Percentiles rank a stretch among this genome's conserved stretches.
Conservation (phyloP, 805 yeast genomes). For the Cyberlindnera meyerae region DNA sequence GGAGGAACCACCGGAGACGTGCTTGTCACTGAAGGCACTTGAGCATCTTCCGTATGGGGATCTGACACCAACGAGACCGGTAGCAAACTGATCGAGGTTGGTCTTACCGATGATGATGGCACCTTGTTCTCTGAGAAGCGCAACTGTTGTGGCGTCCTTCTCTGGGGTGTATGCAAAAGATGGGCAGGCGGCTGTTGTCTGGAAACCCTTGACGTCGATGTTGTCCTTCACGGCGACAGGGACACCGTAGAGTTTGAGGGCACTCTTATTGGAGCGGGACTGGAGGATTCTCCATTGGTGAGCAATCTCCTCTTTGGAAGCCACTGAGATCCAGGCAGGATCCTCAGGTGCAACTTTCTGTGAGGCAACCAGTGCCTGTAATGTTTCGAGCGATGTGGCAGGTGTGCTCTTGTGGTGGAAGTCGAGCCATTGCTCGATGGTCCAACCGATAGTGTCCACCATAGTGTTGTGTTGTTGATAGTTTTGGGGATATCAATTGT, state of each 20-base stretch:
- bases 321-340: conserved; percentile 91
- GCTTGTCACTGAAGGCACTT: conserved; percentile 66
- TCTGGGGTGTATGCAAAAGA: conserved; percentile 65
- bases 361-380: conserved; percentile 41
- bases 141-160: conserved; percentile 72
- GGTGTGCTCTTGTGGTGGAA: conserved; percentile 63
- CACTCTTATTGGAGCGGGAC: conserved; percentile 48
- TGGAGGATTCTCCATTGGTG: conserved; percentile 80
- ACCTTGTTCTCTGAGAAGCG: conserved; percentile 75
- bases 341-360: conserved; percentile 48
- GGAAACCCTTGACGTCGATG: conserved; percentile 76
- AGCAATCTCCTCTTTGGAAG: conserved; percentile 51
- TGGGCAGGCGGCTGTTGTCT: conserved; percentile 96
- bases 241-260: conserved; percentile 79
- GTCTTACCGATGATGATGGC: conserved; percentile 94
- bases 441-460: conserved; percentile 56
- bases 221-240: conserved; percentile 95
- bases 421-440: conserved; percentile 69
- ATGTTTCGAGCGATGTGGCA: conserved; percentile 48
- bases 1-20: conserved; percentile 93
- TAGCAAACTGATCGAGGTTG: conserved; percentile 94
- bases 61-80: conserved; percentile 93
- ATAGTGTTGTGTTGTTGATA: conserved; percentile 1
- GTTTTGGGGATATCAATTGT: too few relatives aligned
- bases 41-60: conserved; percentile 92